Percentiles rank a stretch among this genome's conserved stretches.
phyloP scores from a whole-genome alignment of 2,329 filamentous ascomycete species.

The Aaosphaeria arxii region DNA sequence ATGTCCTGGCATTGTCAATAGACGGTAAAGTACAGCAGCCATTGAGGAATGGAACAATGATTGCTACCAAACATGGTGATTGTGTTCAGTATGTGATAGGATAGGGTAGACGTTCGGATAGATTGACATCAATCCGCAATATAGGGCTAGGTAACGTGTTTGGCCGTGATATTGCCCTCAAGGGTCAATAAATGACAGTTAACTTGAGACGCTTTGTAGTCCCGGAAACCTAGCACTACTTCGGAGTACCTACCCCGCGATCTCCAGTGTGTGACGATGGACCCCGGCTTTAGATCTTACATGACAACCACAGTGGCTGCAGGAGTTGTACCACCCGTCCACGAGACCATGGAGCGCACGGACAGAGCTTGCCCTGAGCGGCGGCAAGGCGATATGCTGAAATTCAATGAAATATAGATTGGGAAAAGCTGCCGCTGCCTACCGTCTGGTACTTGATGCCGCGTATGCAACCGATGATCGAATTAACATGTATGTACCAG shows the following conservation, averaged over 20 bases:
- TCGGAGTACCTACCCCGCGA: constrained; percentile 25
- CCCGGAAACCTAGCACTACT: constrained; percentile 13
- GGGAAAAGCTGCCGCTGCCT: too few relatives aligned
- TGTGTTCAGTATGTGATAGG: too few relatives aligned
- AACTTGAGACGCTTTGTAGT: constrained; percentile 24
- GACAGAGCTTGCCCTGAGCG: background rate
- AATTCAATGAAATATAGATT: too few relatives aligned
- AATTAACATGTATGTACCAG: too few relatives aligned
- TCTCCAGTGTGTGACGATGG: constrained; percentile 13
- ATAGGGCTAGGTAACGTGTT: constrained; percentile 10
- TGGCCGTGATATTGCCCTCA: constrained; percentile 14
- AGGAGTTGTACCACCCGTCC: constrained; percentile 5
- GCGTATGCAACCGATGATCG: too few relatives aligned
- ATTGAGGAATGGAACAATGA: too few relatives aligned
- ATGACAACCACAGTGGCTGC: constrained; percentile 1
- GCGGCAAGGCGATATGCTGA: background rate
- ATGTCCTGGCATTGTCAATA: too few relatives aligned
- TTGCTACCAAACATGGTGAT: too few relatives aligned
- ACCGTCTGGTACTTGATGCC: too few relatives aligned
- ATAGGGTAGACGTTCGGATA: background rate
- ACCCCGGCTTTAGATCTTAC: constrained; percentile 10
- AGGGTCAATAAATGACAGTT: constrained; percentile 24
- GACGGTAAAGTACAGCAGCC: too few relatives aligned
- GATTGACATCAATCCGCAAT: constrained; percentile 3
- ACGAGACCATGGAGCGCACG: constrained; percentile 6